Percentiles rank a stretch among this genome's conserved stretches.
Evolutionary conservation across 1,139 yeast genomes (phyloP).

Genomic region (Yamadazyma diospyri): DNA sequence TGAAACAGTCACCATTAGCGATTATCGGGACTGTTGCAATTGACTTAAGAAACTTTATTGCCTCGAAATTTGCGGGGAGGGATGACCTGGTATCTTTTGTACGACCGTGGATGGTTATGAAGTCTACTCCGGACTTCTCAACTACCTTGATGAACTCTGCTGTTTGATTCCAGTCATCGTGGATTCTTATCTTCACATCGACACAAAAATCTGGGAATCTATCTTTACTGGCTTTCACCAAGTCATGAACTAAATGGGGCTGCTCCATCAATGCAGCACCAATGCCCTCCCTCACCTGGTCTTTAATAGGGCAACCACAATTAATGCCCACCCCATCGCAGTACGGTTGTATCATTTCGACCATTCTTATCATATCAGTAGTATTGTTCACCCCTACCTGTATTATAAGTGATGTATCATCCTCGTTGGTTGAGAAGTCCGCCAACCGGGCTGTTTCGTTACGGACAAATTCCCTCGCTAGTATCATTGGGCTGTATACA

Average conservation of each 20-base stretch:
- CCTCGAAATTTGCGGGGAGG: slow-evolving; percentile 77
- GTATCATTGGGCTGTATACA: slow-evolving; percentile 92
- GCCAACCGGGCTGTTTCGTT: slow-evolving; percentile 75
- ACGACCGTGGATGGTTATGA: slow-evolving; percentile 91
- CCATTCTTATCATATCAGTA: slow-evolving; percentile 77
- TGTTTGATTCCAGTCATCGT: slow-evolving; percentile 70
- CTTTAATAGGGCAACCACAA: slow-evolving; percentile 97
- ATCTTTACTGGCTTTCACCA: slow-evolving; percentile 80
- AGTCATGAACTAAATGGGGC: slow-evolving; percentile 73
- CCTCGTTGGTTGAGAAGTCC: slow-evolving; percentile 76
- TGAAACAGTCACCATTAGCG: slow-evolving; percentile 93
- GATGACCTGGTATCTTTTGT: slow-evolving; percentile 82
- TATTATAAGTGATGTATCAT: slow-evolving; percentile 72
- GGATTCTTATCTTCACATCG: slow-evolving; percentile 91
- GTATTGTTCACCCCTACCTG: slow-evolving; percentile 92
- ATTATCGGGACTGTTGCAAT: slow-evolving; percentile 73
- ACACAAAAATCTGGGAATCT: slow-evolving; percentile 73
- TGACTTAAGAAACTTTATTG: slow-evolving; percentile 64
- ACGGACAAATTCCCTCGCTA: slow-evolving; percentile 91
- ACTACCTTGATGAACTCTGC: slow-evolving; percentile 66
- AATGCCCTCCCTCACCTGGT: slow-evolving; percentile 92
- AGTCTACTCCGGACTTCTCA: slow-evolving; percentile 88
- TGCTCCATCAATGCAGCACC: slow-evolving; percentile 93
- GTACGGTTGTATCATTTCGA: slow-evolving; percentile 83
- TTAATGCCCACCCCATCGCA: slow-evolving; percentile 93